These are phyloP conservation scores for Corymbia calophylla DNA, from an alignment of 441 rosid species.

Conservation along the genomic window DNA sequence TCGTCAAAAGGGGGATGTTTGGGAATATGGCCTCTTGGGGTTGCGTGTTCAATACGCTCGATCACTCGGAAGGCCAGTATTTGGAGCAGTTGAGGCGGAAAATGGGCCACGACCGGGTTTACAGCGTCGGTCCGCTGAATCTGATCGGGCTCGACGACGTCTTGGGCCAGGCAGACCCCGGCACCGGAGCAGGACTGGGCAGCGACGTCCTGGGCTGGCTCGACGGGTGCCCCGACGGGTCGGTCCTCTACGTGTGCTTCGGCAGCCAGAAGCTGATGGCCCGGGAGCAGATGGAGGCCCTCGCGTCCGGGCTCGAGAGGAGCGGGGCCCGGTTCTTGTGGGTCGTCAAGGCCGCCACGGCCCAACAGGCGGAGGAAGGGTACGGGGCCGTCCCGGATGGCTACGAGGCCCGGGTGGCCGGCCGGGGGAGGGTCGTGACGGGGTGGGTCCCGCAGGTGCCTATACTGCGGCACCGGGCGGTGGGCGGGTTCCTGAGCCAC, in stretches of 20 bases:
- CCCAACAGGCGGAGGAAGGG: conserved; percentile 6
- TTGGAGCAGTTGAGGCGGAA: conserved; percentile 16
- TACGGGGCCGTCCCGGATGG: conserved; percentile 24
- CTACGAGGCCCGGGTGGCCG: conserved; percentile 26
- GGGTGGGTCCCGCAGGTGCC: conserved; percentile 57
- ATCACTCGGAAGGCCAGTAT: conserved; percentile 27
- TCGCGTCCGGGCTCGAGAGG: conserved; percentile 35
- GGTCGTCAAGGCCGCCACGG: conserved; percentile 29
- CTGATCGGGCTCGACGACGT: conserved; percentile 14
- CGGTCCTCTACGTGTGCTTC: conserved; percentile 44
- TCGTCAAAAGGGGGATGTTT: conserved; percentile 7
- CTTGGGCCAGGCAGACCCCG: background rate
- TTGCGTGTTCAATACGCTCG: conserved; percentile 31
- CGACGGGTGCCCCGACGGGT: conserved; percentile 32
- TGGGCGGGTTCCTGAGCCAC: conserved; percentile 53
- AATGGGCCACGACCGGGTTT: conserved; percentile 28
- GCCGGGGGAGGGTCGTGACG: conserved; percentile 24
- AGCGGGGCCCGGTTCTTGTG: conserved; percentile 40
- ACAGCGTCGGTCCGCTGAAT: conserved; percentile 36
- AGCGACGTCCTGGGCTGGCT: conserved; percentile 29
- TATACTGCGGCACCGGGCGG: conserved; percentile 35
- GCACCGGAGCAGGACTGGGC: background rate
- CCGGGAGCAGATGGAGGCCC: conserved; percentile 31
- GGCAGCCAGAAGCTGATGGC: conserved; percentile 43
- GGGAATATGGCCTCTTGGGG: conserved; percentile 29